A percentile compares a stretch with the other conserved stretches of the same genome.
Conservation (phyloP, 768 basidiomycete genomes). For the Russula ochroleuca region DNA sequence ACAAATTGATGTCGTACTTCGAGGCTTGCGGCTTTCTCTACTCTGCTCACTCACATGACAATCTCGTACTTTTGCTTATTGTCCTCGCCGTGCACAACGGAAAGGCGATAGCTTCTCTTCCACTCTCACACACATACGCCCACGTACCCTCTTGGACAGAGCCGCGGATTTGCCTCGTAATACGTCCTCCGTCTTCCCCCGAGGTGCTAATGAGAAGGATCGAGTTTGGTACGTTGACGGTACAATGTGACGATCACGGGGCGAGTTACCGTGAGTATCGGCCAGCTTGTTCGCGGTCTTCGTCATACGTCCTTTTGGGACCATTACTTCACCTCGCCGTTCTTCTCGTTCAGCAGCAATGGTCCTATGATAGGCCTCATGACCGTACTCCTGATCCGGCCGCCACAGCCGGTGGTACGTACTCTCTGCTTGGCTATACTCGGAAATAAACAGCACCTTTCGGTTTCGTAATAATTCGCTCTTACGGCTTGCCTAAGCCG, state of each 20-base stretch:
- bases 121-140: background rate
- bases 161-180: slow-evolving; percentile 3
- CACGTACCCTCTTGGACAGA: background rate
- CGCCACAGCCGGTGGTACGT: background rate
- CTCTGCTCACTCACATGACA: background rate
- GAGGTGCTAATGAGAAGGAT: background rate
- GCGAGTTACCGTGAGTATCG: background rate
- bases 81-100: slow-evolving; percentile 1
- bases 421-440: background rate
- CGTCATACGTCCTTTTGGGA: background rate
- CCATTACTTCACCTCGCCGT: background rate
- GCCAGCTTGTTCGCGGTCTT: background rate
- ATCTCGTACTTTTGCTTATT: background rate
- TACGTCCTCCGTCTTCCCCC: background rate
- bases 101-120: background rate
- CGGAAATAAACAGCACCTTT: background rate
- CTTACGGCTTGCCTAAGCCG: background rate
- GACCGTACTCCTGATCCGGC: background rate
- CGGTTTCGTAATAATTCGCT: background rate
- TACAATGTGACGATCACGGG: background rate
- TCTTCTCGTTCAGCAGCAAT: background rate
- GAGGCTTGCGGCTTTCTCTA: background rate
- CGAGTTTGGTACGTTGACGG: background rate
- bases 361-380: background rate
- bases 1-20: background rate